phyloP scores from a whole-genome alignment of 116 monocot species.

The Posidonia oceanica region DNA sequence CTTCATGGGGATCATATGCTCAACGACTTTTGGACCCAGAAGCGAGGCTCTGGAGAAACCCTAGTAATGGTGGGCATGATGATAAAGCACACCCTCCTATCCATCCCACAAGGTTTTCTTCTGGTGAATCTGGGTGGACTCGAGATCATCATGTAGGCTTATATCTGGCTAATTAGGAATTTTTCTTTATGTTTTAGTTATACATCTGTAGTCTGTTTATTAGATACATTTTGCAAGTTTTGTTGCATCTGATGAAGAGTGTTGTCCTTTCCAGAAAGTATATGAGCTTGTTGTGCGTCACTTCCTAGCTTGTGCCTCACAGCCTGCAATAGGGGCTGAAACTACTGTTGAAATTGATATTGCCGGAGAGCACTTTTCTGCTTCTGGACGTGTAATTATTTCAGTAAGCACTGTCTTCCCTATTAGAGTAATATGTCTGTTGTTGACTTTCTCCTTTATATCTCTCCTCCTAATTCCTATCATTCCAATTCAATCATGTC shows the following conservation, averaged over 20 bases:
- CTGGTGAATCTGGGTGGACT: constrained; percentile 71
- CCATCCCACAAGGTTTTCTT: constrained; percentile 88
- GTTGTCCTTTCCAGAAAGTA: constrained; percentile 40
- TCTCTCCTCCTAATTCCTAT: neutral
- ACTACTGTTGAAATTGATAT: constrained; percentile 94
- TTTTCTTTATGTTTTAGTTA: neutral
- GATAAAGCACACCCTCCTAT: constrained; percentile 99
- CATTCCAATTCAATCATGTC: too few relatives aligned
- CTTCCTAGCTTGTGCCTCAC: constrained; percentile 95
- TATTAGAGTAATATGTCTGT: neutral
- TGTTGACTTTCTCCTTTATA: neutral
- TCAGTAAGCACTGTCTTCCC: constrained; percentile 31
- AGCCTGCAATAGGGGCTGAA: constrained; percentile 94
- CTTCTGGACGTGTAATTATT: constrained; percentile 77
- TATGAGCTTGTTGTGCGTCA: constrained; percentile 97
- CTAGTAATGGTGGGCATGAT: constrained; percentile 92
- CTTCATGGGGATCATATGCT: constrained; percentile 81
- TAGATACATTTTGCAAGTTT: neutral
- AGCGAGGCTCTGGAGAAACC: constrained; percentile 88
- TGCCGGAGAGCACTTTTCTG: constrained; percentile 85
- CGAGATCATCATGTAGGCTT: constrained; percentile 46
- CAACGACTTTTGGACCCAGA: constrained; percentile 71
- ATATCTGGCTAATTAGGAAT: neutral
- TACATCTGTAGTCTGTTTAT: neutral
- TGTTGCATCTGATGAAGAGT: neutral